Conservation (phyloP, 2,329 filamentous ascomycete genomes). For the Aspergillus sp. region DNA sequence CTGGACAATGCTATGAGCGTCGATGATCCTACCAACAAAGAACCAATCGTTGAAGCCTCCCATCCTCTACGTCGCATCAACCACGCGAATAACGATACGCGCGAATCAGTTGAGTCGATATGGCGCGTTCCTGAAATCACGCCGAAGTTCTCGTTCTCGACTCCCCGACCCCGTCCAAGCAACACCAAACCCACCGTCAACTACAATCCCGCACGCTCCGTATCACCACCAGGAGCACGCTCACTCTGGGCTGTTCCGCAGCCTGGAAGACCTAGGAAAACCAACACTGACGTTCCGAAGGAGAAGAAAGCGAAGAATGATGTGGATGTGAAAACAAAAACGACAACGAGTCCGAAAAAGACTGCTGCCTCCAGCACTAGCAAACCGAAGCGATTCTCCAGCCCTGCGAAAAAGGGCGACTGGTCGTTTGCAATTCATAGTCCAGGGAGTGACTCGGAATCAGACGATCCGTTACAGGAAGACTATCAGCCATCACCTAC, state of each 20-base stretch:
- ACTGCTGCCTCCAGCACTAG: background rate
- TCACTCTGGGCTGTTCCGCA: slow-evolving; percentile 33
- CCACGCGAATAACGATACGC: slow-evolving; percentile 2
- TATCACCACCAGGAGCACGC: slow-evolving; percentile 28
- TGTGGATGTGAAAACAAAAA: slow-evolving; percentile 14
- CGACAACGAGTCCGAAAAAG: slow-evolving; percentile 16
- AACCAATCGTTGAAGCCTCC: slow-evolving; percentile 12
- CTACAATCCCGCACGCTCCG: slow-evolving; percentile 11
- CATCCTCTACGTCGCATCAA: slow-evolving; percentile 7
- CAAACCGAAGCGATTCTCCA: slow-evolving; percentile 9
- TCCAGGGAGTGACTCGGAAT: slow-evolving; percentile 27
- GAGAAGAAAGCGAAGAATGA: slow-evolving; percentile 15
- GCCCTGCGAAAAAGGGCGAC: slow-evolving; percentile 21
- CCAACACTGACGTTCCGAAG: slow-evolving; percentile 16
- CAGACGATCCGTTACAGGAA: slow-evolving; percentile 39
- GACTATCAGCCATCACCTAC: slow-evolving; percentile 24
- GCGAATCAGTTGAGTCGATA: slow-evolving; percentile 16
- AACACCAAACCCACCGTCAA: slow-evolving; percentile 1
- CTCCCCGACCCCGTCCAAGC: background rate
- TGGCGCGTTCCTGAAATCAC: slow-evolving; percentile 28
- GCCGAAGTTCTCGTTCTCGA: slow-evolving; percentile 11
- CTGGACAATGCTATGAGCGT: slow-evolving; percentile 13
- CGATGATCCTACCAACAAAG: slow-evolving; percentile 8
- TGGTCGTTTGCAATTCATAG: slow-evolving; percentile 31
- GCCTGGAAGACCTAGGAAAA: slow-evolving; percentile 12